These are phyloP conservation scores for Bretschneidera sinensis DNA, from an alignment of 345 rosid genomes.

Conservation along the genomic window DNA sequence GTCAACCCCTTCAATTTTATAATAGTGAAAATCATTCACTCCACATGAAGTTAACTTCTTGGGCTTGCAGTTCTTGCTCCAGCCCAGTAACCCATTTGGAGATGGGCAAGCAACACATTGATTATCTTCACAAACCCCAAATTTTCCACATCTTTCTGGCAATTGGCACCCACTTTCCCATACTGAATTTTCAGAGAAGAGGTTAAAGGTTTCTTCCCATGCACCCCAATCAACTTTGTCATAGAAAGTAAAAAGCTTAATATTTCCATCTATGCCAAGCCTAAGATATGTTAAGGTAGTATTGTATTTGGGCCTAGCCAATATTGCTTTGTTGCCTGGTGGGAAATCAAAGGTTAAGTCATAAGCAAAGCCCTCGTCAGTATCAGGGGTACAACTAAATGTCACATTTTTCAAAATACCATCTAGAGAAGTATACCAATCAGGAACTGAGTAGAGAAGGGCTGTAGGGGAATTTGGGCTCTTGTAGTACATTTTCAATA, in stretches of 20 bases:
- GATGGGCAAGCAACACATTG: constrained; percentile 58
- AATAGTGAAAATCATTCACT: constrained; percentile 27
- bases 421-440: not conserved
- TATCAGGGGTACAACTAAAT: too few species aligned
- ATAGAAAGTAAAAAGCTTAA: constrained; percentile 36
- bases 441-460: constrained; percentile 13
- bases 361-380: too few species aligned
- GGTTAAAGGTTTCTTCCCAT: constrained; percentile 38
- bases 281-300: constrained; percentile 34
- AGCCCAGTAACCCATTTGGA: constrained; percentile 31
- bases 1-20: constrained; percentile 46
- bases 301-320: constrained; percentile 35
- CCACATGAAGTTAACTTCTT: constrained; percentile 26
- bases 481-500: constrained; percentile 35
- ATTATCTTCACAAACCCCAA: constrained; percentile 44
- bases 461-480: constrained; percentile 31
- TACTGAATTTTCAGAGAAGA: constrained; percentile 30
- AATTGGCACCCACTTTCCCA: constrained; percentile 39
- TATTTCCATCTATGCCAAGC: constrained; percentile 46
- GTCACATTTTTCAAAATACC: constrained; percentile 13
- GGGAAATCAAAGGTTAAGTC: constrained; percentile 2
- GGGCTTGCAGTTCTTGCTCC: constrained; percentile 36
- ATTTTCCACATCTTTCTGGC: constrained; percentile 39
- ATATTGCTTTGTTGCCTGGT: not conserved
- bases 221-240: constrained; percentile 28